Evolutionary conservation across 2,329 filamentous ascomycete species (phyloP).

Genomic region (Colletotrichum noveboracense): DNA sequence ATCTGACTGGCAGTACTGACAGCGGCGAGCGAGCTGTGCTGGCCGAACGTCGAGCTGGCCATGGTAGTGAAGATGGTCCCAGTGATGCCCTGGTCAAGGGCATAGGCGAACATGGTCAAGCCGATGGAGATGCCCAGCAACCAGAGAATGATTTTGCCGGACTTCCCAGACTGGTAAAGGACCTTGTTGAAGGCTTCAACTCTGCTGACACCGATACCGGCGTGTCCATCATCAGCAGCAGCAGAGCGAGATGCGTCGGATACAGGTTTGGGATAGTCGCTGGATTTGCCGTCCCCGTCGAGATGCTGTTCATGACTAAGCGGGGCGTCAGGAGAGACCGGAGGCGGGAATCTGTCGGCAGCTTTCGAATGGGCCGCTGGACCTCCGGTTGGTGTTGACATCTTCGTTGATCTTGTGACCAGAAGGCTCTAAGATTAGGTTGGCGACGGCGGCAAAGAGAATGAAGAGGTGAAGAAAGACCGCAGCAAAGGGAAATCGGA

Average conservation of each 20-base stretch:
- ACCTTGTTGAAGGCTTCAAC: conserved; percentile 46
- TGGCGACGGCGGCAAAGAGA: neutral
- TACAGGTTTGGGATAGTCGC: neutral
- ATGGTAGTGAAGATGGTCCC: conserved; percentile 36
- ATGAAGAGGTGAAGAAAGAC: neutral
- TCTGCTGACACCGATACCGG: conserved; percentile 31
- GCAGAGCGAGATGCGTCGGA: neutral
- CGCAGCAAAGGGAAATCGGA: neutral
- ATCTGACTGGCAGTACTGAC: conserved; percentile 38
- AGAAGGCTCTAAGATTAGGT: neutral
- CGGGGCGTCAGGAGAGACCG: neutral
- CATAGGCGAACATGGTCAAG: conserved; percentile 43
- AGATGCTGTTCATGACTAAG: neutral
- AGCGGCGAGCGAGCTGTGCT: conserved; percentile 35
- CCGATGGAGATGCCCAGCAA: conserved; percentile 36
- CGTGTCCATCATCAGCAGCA: neutral
- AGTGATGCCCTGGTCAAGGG: conserved; percentile 42
- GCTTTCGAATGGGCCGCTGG: neutral
- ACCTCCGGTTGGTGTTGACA: neutral
- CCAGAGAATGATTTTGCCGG: conserved; percentile 38
- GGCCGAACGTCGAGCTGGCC: conserved; percentile 36
- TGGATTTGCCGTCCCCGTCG: neutral
- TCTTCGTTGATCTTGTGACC: neutral
- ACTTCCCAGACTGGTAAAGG: conserved; percentile 39
- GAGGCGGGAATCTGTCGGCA: neutral